Percentiles rank a stretch among this genome's conserved stretches.
Conservation (phyloP, 225 moss, liverwort and hornwort genomes). For the Lunularia cruciata region DNA sequence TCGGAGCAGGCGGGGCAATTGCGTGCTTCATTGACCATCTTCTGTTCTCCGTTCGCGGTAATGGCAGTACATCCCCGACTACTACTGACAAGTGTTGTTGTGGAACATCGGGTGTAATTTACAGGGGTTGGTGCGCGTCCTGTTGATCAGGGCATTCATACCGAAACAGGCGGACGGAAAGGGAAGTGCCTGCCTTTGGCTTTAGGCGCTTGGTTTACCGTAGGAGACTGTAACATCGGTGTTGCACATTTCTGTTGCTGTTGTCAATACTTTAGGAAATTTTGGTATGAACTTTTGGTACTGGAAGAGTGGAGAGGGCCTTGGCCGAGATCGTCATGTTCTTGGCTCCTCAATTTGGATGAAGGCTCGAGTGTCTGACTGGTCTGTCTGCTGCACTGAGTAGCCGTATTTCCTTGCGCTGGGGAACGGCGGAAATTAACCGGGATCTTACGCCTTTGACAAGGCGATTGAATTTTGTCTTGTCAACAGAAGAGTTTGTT, state of each 20-base stretch:
- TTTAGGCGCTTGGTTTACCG: neutral
- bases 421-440: neutral
- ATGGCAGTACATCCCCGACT: no score
- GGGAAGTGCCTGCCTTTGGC: neutral
- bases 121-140: neutral
- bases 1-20: constrained; percentile 13
- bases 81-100: neutral
- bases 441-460: neutral
- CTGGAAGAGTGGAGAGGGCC: neutral
- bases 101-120: constrained; percentile 12
- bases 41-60: neutral
- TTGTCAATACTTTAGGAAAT: neutral
- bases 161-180: constrained; percentile 24
- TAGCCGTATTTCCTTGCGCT: no score
- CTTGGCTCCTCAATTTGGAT: no score
- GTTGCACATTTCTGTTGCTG: neutral
- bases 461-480: neutral
- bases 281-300: neutral
- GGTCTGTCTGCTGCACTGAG: no score
- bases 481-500: neutral
- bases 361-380: no score
- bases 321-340: neutral
- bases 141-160: constrained; percentile 13
- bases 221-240: neutral
- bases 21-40: constrained; percentile 11